phyloP scores from a whole-genome alignment of 148 eudicot genomes.

The Rhododendron simsii region DNA sequence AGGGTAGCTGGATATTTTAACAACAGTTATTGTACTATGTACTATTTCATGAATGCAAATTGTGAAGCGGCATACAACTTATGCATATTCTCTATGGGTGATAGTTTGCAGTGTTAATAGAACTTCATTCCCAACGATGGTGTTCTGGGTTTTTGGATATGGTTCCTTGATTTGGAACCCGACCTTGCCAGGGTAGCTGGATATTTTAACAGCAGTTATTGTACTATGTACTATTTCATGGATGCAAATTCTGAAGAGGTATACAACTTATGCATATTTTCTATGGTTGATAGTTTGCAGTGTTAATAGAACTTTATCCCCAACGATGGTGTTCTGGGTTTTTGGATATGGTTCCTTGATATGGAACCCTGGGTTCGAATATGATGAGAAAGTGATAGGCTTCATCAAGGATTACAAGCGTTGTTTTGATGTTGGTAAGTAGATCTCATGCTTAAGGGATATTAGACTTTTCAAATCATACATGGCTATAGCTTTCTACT shows the following conservation, averaged over 20 bases:
- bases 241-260: too few species aligned
- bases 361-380: slow-evolving; percentile 94
- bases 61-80: not conserved
- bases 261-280: too few species aligned
- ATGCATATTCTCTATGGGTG: not conserved
- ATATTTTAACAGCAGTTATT: too few species aligned
- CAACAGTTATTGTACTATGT: too few species aligned
- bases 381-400: slow-evolving; percentile 87
- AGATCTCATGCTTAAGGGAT: not conserved
- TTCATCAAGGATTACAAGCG: slow-evolving; percentile 80
- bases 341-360: slow-evolving; percentile 96
- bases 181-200: too few species aligned
- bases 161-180: too few species aligned
- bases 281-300: not conserved
- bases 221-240: too few species aligned
- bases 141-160: too few species aligned
- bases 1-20: too few species aligned
- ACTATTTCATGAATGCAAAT: too few species aligned
- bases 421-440: slow-evolving; percentile 88
- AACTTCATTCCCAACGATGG: too few species aligned
- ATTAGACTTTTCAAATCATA: not conserved
- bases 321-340: slow-evolving; percentile 87
- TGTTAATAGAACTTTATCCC: slow-evolving; percentile 4
- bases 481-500: not conserved
- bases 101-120: too few species aligned